phyloP scores from a whole-genome alignment of 345 rosid species.

The Laguncularia racemosa region DNA sequence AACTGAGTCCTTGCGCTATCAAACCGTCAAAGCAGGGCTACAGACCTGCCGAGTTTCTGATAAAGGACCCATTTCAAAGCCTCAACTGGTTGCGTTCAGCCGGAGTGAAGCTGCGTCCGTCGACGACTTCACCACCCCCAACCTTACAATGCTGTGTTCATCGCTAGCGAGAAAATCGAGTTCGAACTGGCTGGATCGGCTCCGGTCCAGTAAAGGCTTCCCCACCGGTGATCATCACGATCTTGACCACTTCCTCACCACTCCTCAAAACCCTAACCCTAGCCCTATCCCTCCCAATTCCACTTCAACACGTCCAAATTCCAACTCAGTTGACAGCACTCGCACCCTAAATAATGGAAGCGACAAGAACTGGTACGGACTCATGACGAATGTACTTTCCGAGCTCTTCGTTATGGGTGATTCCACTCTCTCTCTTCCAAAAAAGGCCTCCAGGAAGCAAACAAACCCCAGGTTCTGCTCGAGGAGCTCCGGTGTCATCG shows the following conservation, averaged over 20 bases:
- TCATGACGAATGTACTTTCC: slow-evolving; percentile 63
- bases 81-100: no score
- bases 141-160: slow-evolving; percentile 52
- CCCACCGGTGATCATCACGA: slow-evolving; percentile 44
- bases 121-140: neutral
- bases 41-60: no score
- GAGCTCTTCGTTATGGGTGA: slow-evolving; percentile 73
- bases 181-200: slow-evolving; percentile 83
- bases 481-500: neutral
- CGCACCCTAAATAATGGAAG: neutral
- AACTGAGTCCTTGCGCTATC: no score
- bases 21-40: neutral
- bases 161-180: slow-evolving; percentile 42
- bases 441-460: slow-evolving; percentile 64
- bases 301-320: slow-evolving; percentile 25
- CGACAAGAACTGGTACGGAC: slow-evolving; percentile 45
- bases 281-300: slow-evolving; percentile 20
- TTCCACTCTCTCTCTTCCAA: slow-evolving; percentile 15
- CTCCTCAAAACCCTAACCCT: slow-evolving; percentile 6
- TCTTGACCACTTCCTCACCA: slow-evolving; percentile 59
- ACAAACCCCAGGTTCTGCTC: slow-evolving; percentile 63
- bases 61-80: no score
- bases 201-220: slow-evolving; percentile 74
- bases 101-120: neutral
- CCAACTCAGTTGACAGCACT: slow-evolving; percentile 1